Evolutionary conservation across 768 basidiomycete genomes (phyloP), one percentile per base, ranked within the genome.

Genomic region (Trametes villosa): DNA sequence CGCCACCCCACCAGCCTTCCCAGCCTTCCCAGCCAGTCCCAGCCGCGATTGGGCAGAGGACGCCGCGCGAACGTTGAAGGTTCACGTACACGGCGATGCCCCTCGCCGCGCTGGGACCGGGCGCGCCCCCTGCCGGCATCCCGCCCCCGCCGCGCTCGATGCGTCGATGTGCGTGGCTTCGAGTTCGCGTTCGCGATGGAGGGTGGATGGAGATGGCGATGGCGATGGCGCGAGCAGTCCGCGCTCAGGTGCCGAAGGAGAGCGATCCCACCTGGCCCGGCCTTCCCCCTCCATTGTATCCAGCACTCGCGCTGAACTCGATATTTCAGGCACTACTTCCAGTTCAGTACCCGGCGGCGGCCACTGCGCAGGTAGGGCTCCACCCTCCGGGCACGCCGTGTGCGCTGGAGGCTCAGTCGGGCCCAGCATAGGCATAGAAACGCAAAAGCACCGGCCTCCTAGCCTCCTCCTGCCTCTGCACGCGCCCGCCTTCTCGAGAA

Each of bases 81-180:
- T 54, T 41, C 59, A 15, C 34, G 15, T 26, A 33, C 44, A 12
- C 36, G 22, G 18, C 41, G 42, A 38, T 30, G 52, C 18, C 52
- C 59, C 59, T 60, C 53, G 45, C 59, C 59, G 58, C 22, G 29
- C 36, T 60, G 59, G 30, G 59, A 60, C 59, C 59, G 59, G 38
- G 3, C 26, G 33, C 27, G 34, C 46, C 24, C 24, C 22, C 20
- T 41, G 29, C 41, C 52, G 53, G 30, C 24, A 48, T 40, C 36
- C 36, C 46, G 56, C 34, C 34, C 44, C 45, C 33, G 27, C 12
- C 38, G n/a, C 30, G 13, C 33, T 17, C 29, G 5, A 36, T 22
- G 22, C 27, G 42, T n/a, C n/a, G n/a, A n/a, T n/a, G n/a, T n/a
- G n/a, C n/a, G n/a, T n/a, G n/a, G n/a, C n/a, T n/a, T n/a, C n/a